phyloP scores from a whole-genome alignment of 306 rosid genomes.

The Herpetospermum pedunculosum region DNA sequence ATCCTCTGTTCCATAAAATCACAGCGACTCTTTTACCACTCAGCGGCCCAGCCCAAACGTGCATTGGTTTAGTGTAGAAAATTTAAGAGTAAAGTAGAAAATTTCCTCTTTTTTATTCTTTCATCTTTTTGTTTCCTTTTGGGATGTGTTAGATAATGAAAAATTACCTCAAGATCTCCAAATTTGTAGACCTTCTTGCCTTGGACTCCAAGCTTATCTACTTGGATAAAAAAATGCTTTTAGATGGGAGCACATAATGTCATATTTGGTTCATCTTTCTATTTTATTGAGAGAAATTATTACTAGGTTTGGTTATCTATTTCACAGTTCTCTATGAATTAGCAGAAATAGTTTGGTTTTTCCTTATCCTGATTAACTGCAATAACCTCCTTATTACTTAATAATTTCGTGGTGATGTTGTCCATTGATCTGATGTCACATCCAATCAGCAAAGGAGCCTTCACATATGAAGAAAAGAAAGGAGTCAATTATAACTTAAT shows the following conservation, averaged over 20 bases:
- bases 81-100: neutral
- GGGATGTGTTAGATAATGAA: neutral
- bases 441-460: constrained; percentile 68
- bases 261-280: neutral
- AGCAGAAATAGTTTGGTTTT: neutral
- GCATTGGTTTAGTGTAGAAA: constrained; percentile 1
- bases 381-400: constrained; percentile 54
- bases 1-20: constrained; percentile 55
- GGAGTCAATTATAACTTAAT: neutral
- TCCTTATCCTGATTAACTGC: constrained; percentile 64
- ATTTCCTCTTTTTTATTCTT: neutral
- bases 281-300: neutral
- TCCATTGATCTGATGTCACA: constrained; percentile 60
- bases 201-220: constrained; percentile 59
- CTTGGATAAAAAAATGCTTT: neutral
- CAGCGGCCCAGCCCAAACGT: constrained; percentile 77
- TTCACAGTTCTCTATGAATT: neutral
- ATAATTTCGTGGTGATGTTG: constrained; percentile 25
- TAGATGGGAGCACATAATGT: neutral
- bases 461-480: neutral
- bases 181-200: constrained; percentile 46
- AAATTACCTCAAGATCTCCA: constrained; percentile 44
- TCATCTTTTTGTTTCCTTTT: neutral
- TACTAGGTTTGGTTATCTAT: neutral
- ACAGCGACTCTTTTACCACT: constrained; percentile 35